Evolutionary conservation across 495 filamentous ascomycete genomes (phyloP), one percentile per base, ranked within the genome.

Genomic region (Jackrogersella multiformis): DNA sequence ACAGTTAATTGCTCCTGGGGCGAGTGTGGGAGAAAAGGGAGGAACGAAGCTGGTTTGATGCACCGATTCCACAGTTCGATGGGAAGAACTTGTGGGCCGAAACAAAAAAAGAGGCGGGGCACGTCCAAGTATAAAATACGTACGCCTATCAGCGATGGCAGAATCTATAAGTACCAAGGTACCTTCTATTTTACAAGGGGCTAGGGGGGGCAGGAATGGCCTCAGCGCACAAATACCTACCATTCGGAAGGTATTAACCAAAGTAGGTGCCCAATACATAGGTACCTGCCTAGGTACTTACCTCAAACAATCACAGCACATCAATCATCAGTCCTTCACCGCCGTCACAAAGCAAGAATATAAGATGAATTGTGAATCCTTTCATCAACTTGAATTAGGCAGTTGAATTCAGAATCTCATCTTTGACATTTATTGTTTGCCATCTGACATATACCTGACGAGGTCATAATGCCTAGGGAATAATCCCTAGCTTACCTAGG

Each of bases 41-140:
- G 70, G 66, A 70, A 68, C 69, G 70, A 71, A 62, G 70, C 55
- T 70, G 67, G 67, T 48, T 70, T 61, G 67, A 70, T 65, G 67
- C 67, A 70, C 61, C 56, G 67, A 70, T 70, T 56, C 67, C 67
- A 70, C 67, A 61, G 61, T 61, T 57, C 56, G 42, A 64, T 70
- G 65, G 59, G 46, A 69, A 63, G 71, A 72, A 72, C 58, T 69
- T 74, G 72, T 74, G 72, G 72, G 66, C 72, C 72, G 72, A 63
- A n/a, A 71, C 70, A 74, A 74, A 74, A 73, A 71, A 57, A 66
- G 61, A 64, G 69, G 72, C 69, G 72, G 72, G 72, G 71, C 71
- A 64, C 32, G 30, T 51, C 41, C 45, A 69, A 69, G 66, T 69
- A 69, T 28, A 59, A 58, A 65, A 64, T 57, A 64, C 48, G 48